These are phyloP conservation scores for Gracilaria gracilis DNA, from an alignment of 23 red algal species.

Conservation along the genomic window DNA sequence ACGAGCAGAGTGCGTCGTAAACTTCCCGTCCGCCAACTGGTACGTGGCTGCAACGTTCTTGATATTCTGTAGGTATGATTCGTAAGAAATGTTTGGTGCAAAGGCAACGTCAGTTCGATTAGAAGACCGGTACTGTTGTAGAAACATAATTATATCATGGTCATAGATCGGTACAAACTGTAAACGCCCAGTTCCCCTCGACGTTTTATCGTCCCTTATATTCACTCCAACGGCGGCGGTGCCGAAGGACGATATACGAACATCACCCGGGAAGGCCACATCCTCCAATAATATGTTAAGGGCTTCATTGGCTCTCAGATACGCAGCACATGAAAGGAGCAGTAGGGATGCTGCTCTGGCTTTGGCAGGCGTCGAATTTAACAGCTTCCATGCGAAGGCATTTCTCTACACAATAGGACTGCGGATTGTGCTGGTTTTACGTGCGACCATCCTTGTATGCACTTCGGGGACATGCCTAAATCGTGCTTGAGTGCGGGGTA, in stretches of 20 bases:
- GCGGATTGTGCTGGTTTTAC: neutral
- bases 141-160: neutral
- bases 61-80: neutral
- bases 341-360: neutral
- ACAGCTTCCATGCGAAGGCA: neutral
- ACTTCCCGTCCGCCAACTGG: slow-evolving; percentile 2
- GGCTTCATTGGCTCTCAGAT: slow-evolving; percentile 3
- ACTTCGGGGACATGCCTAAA: neutral
- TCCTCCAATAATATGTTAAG: slow-evolving; percentile 7
- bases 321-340: slow-evolving; percentile 5
- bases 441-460: neutral
- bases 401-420: neutral
- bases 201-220: slow-evolving; percentile 6
- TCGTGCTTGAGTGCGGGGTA: neutral
- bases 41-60: neutral
- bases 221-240: neutral
- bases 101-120: neutral
- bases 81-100: neutral
- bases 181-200: neutral
- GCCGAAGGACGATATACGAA: neutral
- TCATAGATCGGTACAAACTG: neutral
- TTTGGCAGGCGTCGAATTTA: neutral
- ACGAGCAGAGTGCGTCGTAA: slow-evolving; percentile 14
- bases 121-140: neutral
- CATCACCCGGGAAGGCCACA: slow-evolving; percentile 1